Conservation (phyloP, 2,329 filamentous ascomycete genomes). For the Monosporascus sp. region DNA sequence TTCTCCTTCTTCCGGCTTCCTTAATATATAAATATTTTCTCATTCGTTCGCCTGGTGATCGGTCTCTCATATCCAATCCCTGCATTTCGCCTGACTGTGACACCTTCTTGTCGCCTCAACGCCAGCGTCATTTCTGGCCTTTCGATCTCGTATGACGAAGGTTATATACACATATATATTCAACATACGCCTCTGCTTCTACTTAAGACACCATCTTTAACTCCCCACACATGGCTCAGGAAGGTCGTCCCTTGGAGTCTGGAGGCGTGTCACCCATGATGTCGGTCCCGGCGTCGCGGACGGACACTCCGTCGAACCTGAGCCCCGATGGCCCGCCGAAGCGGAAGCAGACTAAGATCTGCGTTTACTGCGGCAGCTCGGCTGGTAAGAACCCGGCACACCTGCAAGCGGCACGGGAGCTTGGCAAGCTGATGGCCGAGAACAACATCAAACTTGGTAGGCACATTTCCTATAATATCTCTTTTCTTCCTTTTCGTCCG, state of each 20-base stretch:
- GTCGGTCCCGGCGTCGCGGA: conserved; percentile 24
- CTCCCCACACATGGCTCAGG: background rate
- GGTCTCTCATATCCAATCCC: no score
- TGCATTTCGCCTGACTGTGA: no score
- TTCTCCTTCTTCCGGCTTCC: no score
- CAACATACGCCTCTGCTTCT: background rate
- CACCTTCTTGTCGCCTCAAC: no score
- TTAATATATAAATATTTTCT: no score
- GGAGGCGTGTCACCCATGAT: conserved; percentile 32
- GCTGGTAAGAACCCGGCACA: conserved; percentile 68
- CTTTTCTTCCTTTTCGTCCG: background rate
- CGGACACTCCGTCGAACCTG: conserved; percentile 24
- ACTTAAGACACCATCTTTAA: background rate
- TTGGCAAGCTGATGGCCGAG: conserved; percentile 68
- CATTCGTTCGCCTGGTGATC: no score
- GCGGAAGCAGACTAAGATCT: conserved; percentile 59
- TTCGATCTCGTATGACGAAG: no score
- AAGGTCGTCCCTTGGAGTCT: conserved; percentile 30
- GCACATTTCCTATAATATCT: conserved; percentile 14
- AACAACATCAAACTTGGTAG: conserved; percentile 70
- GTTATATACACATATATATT: no score
- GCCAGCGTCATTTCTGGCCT: no score
- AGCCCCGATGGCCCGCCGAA: conserved; percentile 29
- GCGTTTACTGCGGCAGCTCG: conserved; percentile 89
- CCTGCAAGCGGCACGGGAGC: conserved; percentile 68